These are phyloP conservation scores for Alternaria ethzedia DNA, from an alignment of 2,329 filamentous ascomycete genomes.

Conservation along the genomic window DNA sequence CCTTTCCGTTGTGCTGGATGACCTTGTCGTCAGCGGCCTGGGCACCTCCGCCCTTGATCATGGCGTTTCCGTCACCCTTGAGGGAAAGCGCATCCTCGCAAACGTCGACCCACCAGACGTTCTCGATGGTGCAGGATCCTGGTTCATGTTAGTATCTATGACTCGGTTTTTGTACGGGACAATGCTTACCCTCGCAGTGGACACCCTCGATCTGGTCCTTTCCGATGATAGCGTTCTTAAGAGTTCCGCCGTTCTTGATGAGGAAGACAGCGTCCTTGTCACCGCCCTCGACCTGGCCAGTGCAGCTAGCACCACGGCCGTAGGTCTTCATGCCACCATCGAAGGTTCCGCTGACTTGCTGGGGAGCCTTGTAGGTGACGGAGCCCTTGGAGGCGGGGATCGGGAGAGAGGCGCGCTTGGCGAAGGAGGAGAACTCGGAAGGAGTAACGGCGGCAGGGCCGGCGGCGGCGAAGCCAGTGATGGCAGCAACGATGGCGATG, in stretches of 20 bases:
- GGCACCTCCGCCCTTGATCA: slow-evolving; percentile 52
- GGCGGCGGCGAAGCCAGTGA: slow-evolving; percentile 39
- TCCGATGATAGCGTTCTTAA: slow-evolving; percentile 64
- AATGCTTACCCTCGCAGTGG: slow-evolving; percentile 40
- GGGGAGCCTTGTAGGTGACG: slow-evolving; percentile 34
- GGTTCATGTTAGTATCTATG: slow-evolving; percentile 32
- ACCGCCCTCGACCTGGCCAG: slow-evolving; percentile 53
- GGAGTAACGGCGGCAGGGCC: slow-evolving; percentile 32
- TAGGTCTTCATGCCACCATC: slow-evolving; percentile 46
- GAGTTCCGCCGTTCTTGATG: slow-evolving; percentile 58
- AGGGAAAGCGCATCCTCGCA: slow-evolving; percentile 51
- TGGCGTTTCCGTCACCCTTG: slow-evolving; percentile 46
- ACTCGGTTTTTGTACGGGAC: not conserved
- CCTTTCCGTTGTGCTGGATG: slow-evolving; percentile 52
- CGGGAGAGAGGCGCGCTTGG: slow-evolving; percentile 40
- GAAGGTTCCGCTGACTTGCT: slow-evolving; percentile 34
- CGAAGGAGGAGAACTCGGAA: slow-evolving; percentile 31
- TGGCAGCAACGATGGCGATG: slow-evolving; percentile 29
- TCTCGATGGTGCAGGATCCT: slow-evolving; percentile 36
- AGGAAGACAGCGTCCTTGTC: slow-evolving; percentile 60
- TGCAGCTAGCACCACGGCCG: slow-evolving; percentile 48
- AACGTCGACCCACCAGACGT: slow-evolving; percentile 50
- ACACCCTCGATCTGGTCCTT: slow-evolving; percentile 53
- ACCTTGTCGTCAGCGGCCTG: slow-evolving; percentile 51
- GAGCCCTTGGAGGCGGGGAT: slow-evolving; percentile 42